Evolutionary conservation across 257 asterid genomes (phyloP), one percentile per base, ranked within the genome.

Genomic region (Phtheirospermum japonicum): DNA sequence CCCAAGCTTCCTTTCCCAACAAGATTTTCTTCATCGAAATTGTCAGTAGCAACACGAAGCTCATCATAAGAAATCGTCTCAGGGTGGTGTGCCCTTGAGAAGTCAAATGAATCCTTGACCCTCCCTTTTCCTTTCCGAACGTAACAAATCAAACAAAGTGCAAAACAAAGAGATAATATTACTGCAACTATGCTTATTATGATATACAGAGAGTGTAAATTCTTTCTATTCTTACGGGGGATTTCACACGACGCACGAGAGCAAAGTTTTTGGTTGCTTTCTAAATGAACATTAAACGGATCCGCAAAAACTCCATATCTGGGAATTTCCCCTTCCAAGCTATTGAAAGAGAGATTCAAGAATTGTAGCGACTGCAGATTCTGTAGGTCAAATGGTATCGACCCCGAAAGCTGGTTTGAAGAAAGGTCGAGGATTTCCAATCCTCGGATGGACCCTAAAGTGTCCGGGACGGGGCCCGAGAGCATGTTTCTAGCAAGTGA

Each of bases 341-440:
- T 57, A 45, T 86, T 83, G 77, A 60, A 72, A 14, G 92, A 86
- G 31, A 84, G 82, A 39, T 84, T 80, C 68, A 84, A 53, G 39
- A 63, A 37, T 28, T 69, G 72, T 5, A 85, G 75, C 0, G 73
- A 79, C 53, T 45, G 50, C 61, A 79, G 53, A 4, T 75, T 56
- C 50, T 73, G 60, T 18, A 84, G 77, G 12, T 51, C 69, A 11
- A 31, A 28, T 1, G 90, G 94, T 34, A 83, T 76, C 19, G 3
- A 4, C 6, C 81, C 79, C 0, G 80, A 73, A 33, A 83, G 73
- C 13, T 73, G 73, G 69, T 86, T 86, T 2, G 82, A 73, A 18
- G 90, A 83, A 60, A 86, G 75, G 58, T 83, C 88, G 4, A 83
- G 82, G 42, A 45, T 74, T 66, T 77, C 88, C 71, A 85, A 60